These are phyloP conservation scores for Arachnomyces sp. DNA, from an alignment of 2,329 filamentous ascomycete species.

Conservation along the genomic window DNA sequence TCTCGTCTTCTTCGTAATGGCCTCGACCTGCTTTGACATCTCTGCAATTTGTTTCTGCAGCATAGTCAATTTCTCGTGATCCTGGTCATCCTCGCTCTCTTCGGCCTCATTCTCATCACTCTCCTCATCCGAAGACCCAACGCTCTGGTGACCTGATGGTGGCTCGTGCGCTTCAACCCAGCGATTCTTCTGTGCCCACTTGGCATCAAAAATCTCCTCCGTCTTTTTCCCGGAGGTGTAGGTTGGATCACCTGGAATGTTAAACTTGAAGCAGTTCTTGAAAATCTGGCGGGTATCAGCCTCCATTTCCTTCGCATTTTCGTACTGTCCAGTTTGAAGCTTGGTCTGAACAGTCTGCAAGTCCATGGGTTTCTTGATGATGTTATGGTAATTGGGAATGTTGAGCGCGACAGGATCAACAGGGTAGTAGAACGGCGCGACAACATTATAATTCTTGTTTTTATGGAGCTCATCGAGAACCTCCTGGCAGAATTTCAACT, in stretches of 20 bases:
- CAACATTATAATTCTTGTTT: slow-evolving; percentile 59
- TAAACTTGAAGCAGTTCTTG: slow-evolving; percentile 87
- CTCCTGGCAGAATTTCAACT: slow-evolving; percentile 83
- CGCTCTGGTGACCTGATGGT: slow-evolving; percentile 56
- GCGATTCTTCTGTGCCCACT: slow-evolving; percentile 70
- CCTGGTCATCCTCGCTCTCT: slow-evolving; percentile 55
- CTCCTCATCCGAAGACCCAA: slow-evolving; percentile 60
- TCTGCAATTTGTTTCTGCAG: slow-evolving; percentile 66
- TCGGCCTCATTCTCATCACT: slow-evolving; percentile 62
- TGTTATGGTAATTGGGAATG: slow-evolving; percentile 84
- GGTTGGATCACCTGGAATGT: slow-evolving; percentile 68
- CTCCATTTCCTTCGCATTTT: slow-evolving; percentile 76
- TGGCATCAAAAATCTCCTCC: slow-evolving; percentile 64
- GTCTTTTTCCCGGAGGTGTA: slow-evolving; percentile 64
- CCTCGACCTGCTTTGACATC: slow-evolving; percentile 60
- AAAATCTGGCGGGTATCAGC: slow-evolving; percentile 76
- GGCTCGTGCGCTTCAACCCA: slow-evolving; percentile 73
- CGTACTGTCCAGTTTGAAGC: slow-evolving; percentile 70
- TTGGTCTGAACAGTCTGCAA: slow-evolving; percentile 73
- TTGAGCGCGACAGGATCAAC: slow-evolving; percentile 92
- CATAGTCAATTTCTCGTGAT: slow-evolving; percentile 56
- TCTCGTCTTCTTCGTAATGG: slow-evolving; percentile 54
- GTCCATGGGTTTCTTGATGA: slow-evolving; percentile 98
- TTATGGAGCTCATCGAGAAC: slow-evolving; percentile 72
- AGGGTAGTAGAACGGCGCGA: slow-evolving; percentile 68